Conservation (phyloP, 2,329 filamentous ascomycete genomes). For the Lithohypha guttulata region DNA sequence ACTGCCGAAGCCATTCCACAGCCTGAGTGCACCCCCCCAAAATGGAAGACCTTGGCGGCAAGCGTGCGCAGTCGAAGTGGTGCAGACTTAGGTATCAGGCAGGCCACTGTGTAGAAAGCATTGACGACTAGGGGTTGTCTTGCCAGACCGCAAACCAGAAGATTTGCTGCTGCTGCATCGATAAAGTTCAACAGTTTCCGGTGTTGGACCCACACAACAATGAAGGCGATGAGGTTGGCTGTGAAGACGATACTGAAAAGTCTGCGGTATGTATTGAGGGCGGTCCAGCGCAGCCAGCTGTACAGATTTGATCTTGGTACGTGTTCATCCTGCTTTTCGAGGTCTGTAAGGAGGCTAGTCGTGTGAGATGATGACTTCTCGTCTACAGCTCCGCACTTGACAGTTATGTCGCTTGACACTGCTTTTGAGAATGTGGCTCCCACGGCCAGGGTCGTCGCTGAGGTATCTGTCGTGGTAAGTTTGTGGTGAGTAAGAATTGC, state of each 20-base stretch:
- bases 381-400: neutral
- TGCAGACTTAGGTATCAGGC: conserved; percentile 25
- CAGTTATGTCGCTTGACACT: neutral
- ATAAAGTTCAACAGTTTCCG: conserved; percentile 14
- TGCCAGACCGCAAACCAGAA: conserved; percentile 27
- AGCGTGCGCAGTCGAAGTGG: conserved; percentile 28
- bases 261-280: conserved; percentile 43
- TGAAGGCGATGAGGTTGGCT: conserved; percentile 32
- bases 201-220: conserved; percentile 15
- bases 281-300: conserved; percentile 1
- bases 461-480: neutral
- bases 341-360: neutral
- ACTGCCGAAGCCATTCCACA: conserved; percentile 28
- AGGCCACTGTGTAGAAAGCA: conserved; percentile 26
- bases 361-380: neutral
- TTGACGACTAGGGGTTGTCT: conserved; percentile 34
- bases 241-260: conserved; percentile 46
- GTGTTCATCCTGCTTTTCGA: conserved; percentile 2
- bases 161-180: conserved; percentile 27
- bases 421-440: neutral
- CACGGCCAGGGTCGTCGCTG: neutral
- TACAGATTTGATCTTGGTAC: neutral
- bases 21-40: conserved; percentile 32
- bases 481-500: neutral
- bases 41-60: conserved; percentile 32